These are phyloP conservation scores for Phytophthora podocarpi DNA, from an alignment of 352 stramenopile genomes.

Conservation along the genomic window DNA sequence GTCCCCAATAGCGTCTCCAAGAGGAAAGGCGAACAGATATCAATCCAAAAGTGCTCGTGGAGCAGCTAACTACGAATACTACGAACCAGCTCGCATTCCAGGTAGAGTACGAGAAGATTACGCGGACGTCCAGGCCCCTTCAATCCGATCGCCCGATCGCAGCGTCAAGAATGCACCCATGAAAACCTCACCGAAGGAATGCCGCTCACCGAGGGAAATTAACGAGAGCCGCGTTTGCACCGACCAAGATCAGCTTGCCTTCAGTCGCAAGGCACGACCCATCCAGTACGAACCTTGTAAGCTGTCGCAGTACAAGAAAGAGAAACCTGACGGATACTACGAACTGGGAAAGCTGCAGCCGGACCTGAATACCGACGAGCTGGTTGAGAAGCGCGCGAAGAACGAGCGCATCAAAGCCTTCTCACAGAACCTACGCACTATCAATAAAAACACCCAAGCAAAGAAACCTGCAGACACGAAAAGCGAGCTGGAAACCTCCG, in stretches of 20 bases:
- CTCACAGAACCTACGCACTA: constrained; percentile 73
- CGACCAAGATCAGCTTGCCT: constrained; percentile 75
- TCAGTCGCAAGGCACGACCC: constrained; percentile 70
- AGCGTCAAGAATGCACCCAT: background rate
- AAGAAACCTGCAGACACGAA: constrained; percentile 41
- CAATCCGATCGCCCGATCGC: constrained; percentile 15
- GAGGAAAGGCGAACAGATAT: constrained; percentile 17
- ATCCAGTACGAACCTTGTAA: constrained; percentile 88
- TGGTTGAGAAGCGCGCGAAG: constrained; percentile 84
- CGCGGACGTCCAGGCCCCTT: constrained; percentile 14
- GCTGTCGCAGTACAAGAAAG: constrained; percentile 87
- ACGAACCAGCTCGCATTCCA: constrained; percentile 28
- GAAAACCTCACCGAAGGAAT: constrained; percentile 31
- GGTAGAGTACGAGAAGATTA: constrained; percentile 44
- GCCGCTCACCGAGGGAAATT: constrained; percentile 53
- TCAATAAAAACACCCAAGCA: constrained; percentile 62
- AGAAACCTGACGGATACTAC: constrained; percentile 84
- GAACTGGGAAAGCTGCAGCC: constrained; percentile 90
- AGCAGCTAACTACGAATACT: constrained; percentile 17
- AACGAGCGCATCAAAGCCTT: constrained; percentile 84
- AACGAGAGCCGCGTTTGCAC: constrained; percentile 65
- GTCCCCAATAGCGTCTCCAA: constrained; percentile 14
- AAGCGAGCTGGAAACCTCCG: constrained; percentile 14
- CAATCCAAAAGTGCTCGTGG: constrained; percentile 21
- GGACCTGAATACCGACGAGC: constrained; percentile 80